A percentile compares a stretch with the other conserved stretches of the same genome.
phyloP scores from a whole-genome alignment of 2,329 filamentous ascomycete genomes.

The Nemania bipapillata region DNA sequence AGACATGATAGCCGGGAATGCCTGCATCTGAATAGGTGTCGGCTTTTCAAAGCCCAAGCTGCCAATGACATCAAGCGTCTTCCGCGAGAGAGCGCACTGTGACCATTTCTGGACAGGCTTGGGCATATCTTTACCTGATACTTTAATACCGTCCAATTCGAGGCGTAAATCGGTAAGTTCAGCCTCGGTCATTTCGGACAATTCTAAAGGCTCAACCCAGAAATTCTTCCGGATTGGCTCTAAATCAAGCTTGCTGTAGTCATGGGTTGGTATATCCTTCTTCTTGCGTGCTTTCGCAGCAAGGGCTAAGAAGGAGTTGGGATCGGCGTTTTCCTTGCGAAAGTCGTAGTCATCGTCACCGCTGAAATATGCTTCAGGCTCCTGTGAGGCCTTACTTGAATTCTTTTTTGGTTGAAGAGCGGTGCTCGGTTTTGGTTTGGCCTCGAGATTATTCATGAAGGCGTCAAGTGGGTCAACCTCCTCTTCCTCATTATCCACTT shows the following conservation, averaged over 20 bases:
- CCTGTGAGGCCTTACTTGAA: conserved; percentile 65
- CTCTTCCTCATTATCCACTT: conserved; percentile 73
- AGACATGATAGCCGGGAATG: conserved; percentile 93
- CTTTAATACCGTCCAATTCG: conserved; percentile 95
- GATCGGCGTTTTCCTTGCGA: conserved; percentile 60
- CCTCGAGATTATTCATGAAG: conserved; percentile 84
- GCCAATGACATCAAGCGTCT: conserved; percentile 86
- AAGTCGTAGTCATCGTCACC: conserved; percentile 76
- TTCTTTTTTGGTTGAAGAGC: conserved; percentile 53
- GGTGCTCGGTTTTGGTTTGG: conserved; percentile 48
- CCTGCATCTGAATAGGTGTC: conserved; percentile 94
- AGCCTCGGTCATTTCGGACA: conserved; percentile 83
- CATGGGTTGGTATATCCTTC: conserved; percentile 88
- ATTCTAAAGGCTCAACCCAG: conserved; percentile 88
- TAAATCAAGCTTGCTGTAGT: conserved; percentile 88
- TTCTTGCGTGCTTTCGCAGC: conserved; percentile 78
- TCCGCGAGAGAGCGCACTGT: conserved; percentile 88
- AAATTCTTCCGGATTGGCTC: conserved; percentile 92
- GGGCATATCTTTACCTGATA: conserved; percentile 85
- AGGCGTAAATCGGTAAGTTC: conserved; percentile 83
- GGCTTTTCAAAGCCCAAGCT: conserved; percentile 85
- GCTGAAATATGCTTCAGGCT: conserved; percentile 87
- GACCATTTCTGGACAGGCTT: conserved; percentile 97
- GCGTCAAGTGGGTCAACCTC: conserved; percentile 90
- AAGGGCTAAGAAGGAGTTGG: conserved; percentile 63